Evolutionary conservation across 2,329 filamentous ascomycete species (phyloP).

Genomic region (Aureobasidium musti): DNA sequence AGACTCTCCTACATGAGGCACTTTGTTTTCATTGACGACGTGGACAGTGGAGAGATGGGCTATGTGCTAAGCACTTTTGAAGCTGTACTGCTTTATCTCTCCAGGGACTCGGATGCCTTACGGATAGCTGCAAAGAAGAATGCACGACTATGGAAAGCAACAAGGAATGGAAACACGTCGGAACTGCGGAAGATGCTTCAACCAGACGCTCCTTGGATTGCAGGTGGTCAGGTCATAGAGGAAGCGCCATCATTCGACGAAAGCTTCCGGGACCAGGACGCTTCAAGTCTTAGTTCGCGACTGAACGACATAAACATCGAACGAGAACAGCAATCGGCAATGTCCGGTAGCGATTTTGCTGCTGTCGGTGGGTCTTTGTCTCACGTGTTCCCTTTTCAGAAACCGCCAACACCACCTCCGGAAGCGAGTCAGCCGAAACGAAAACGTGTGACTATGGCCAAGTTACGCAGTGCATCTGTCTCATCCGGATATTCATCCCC

Average conservation of each 20-base stretch:
- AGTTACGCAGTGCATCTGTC: conserved; percentile 74
- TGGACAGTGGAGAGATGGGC: conserved; percentile 93
- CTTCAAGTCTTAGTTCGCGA: neutral
- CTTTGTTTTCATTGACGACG: conserved; percentile 97
- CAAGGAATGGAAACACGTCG: conserved; percentile 72
- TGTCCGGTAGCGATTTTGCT: conserved; percentile 37
- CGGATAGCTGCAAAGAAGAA: conserved; percentile 85
- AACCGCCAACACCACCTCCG: conserved; percentile 54
- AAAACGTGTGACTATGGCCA: conserved; percentile 79
- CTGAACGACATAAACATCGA: conserved; percentile 16
- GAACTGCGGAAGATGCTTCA: conserved; percentile 80
- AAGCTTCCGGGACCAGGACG: conserved; percentile 13
- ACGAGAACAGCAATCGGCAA: conserved; percentile 18
- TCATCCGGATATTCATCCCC: conserved; percentile 72
- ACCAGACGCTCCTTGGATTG: conserved; percentile 48
- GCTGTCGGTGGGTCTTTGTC: conserved; percentile 56
- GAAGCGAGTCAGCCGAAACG: conserved; percentile 58
- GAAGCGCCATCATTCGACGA: conserved; percentile 21
- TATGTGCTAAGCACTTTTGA: conserved; percentile 96
- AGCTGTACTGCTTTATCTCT: conserved; percentile 85
- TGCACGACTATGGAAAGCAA: conserved; percentile 82
- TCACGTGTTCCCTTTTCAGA: conserved; percentile 91
- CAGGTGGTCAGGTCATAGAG: conserved; percentile 27
- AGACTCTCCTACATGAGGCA: conserved; percentile 92
- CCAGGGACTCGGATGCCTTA: conserved; percentile 76